Evolutionary conservation across 2,329 filamentous ascomycete species (phyloP), one percentile per base, ranked within the genome.

Genomic region (Hypoxylon sp.): DNA sequence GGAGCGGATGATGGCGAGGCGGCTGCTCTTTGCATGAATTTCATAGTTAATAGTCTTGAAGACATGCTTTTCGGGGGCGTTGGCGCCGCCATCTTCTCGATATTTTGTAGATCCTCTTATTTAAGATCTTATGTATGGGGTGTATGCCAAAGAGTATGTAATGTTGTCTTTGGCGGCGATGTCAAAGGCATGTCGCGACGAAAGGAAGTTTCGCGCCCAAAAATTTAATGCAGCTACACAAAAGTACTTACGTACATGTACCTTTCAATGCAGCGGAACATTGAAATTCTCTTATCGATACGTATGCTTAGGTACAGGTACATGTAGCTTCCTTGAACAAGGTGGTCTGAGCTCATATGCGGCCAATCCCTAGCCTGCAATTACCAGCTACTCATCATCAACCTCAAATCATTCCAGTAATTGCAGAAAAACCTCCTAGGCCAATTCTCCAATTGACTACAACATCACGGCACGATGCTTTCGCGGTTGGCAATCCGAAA

Each of bases 11-110:
- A 83, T 54, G 82, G 83, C 24, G 90, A 87, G 54, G 91, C 89
- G 54, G 90, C 91, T 70, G 92, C 92, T 75, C 94, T 89, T 84
- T 97, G 94, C 94, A 98, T 98, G 79, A 98, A 98, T 84, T 97
- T 97, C 94, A 97, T 98, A 39, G 92, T 94, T 77, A 97, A 86
- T 52, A 98, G 90, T 73, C 94, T 90, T 65, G 92, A 94, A 70
- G 94, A 97, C 90, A 97, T 94, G 50, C 85, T 86, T 80, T 91
- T 92, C 33, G 87, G 87, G 51, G 88, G 84, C 67, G 84, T 89
- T 77, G 84, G 81, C 67, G 85, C 81, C 73, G 85, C 80, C 79
- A 86, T 85, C 52, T 74, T 77, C 66, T 60, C 17, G 42, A 26
- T 37, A 48, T 22, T 54, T 29, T 51, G 52, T 17, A 11, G 24